These are phyloP conservation scores for Spergularia marina DNA, from an alignment of 148 eudicot genomes.

Conservation along the genomic window DNA sequence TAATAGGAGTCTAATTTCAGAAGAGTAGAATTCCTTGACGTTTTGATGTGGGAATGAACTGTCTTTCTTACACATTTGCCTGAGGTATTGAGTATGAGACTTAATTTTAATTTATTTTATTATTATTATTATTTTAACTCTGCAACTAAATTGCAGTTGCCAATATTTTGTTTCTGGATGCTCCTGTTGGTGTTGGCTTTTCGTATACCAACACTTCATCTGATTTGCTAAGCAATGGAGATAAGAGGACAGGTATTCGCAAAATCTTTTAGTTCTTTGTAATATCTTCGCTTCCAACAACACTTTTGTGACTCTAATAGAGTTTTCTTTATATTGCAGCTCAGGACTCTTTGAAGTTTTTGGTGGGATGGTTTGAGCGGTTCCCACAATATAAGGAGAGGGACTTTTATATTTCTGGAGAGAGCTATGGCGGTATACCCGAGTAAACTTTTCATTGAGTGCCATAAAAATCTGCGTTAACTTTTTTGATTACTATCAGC, in stretches of 20 bases:
- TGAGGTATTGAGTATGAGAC: background rate
- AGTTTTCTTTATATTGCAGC: constrained; percentile 44
- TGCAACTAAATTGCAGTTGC: constrained; percentile 59
- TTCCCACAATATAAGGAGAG: constrained; percentile 91
- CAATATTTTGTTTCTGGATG: constrained; percentile 76
- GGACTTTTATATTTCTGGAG: constrained; percentile 79
- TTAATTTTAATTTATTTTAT: background rate
- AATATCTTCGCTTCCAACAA: background rate
- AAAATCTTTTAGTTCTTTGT: background rate
- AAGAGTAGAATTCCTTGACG: background rate
- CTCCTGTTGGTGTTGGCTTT: constrained; percentile 96
- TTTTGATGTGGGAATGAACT: background rate
- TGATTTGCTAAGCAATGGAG: constrained; percentile 72
- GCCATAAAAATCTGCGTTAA: background rate
- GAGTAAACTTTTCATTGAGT: background rate
- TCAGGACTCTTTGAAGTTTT: constrained; percentile 61
- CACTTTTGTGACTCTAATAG: background rate
- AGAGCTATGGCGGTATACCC: constrained; percentile 83
- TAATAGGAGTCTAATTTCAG: background rate
- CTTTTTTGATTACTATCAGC: background rate
- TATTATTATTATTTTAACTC: constrained; percentile 3
- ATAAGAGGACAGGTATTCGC: constrained; percentile 73
- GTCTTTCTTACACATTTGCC: background rate
- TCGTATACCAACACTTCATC: constrained; percentile 83
- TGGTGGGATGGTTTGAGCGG: constrained; percentile 74